These are phyloP conservation scores for Dendrobium officinale DNA, from an alignment of 106 monocot genomes.

Conservation along the genomic window DNA sequence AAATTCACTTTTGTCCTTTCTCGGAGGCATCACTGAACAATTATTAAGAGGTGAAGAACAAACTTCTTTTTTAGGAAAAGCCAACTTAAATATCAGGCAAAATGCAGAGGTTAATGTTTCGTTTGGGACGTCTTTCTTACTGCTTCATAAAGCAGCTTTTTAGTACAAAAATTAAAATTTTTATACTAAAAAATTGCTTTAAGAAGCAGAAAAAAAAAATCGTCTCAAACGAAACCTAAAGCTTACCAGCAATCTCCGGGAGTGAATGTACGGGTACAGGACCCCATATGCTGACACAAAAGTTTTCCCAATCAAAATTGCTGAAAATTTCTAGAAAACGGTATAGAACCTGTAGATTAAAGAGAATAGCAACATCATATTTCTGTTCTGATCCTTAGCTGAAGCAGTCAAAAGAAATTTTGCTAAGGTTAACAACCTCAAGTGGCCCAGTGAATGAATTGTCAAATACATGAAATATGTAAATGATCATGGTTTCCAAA, in stretches of 20 bases:
- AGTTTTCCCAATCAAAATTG: conserved; percentile 89
- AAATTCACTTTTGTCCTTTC: conserved; percentile 39
- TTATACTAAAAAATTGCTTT: no score
- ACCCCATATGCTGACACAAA: conserved; percentile 69
- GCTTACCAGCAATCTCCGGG: conserved; percentile 43
- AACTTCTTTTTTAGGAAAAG: neutral
- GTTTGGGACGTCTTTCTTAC: no score
- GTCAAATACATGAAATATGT: conserved; percentile 80
- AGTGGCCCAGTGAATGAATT: conserved; percentile 83
- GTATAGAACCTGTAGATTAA: conserved; percentile 58
- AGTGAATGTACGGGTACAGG: conserved; percentile 37
- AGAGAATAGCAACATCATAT: neutral
- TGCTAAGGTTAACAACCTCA: conserved; percentile 40
- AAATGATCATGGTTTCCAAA: conserved; percentile 74
- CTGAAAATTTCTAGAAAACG: conserved; percentile 88
- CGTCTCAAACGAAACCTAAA: neutral
- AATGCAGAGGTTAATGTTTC: neutral
- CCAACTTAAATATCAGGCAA: neutral
- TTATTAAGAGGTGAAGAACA: neutral
- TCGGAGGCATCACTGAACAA: conserved; percentile 46
- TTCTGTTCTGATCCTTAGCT: neutral
- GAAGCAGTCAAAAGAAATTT: neutral
- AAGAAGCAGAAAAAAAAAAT: neutral
- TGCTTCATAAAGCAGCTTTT: no score
- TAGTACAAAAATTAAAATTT: no score